Evolutionary conservation across 1,284 basidiomycete species (phyloP).

Genomic region (Ganoderma lucidum): DNA sequence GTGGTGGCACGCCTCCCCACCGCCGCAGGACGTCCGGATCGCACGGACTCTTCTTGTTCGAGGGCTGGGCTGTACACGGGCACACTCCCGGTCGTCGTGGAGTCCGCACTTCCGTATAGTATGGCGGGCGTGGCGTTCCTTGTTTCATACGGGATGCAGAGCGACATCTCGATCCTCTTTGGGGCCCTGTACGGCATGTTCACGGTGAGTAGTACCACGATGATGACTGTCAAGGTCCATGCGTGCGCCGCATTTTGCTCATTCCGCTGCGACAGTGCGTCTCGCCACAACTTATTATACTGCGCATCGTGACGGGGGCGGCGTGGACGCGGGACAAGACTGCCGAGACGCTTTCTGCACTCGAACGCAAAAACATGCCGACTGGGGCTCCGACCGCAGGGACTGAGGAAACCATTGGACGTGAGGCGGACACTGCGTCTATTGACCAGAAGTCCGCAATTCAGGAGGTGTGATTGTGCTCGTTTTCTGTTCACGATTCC

Average conservation of each 20-base stretch:
- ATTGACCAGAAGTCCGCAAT: neutral
- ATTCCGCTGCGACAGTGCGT: conserved; percentile 34
- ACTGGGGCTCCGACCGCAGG: neutral
- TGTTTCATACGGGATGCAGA: conserved; percentile 21
- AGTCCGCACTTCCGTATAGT: conserved; percentile 25
- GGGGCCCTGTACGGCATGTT: conserved; percentile 31
- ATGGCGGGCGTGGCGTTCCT: conserved; percentile 25
- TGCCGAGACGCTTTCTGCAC: neutral
- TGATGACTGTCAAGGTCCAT: conserved; percentile 21
- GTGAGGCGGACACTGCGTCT: neutral
- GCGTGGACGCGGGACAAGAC: neutral
- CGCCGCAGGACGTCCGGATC: neutral
- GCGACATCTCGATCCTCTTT: conserved; percentile 23
- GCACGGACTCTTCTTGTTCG: neutral
- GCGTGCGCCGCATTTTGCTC: neutral
- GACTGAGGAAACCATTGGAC: neutral
- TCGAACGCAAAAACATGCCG: neutral
- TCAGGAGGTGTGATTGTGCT: neutral
- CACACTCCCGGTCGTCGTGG: conserved; percentile 23
- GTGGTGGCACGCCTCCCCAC: neutral
- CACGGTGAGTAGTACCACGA: conserved; percentile 18
- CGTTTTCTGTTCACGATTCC: neutral
- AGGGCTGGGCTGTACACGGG: conserved; percentile 16
- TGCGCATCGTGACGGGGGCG: conserved; percentile 40
- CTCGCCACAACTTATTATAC: conserved; percentile 44